Evolutionary conservation across 768 basidiomycete species (phyloP).

Genomic region (Calocybe indica): DNA sequence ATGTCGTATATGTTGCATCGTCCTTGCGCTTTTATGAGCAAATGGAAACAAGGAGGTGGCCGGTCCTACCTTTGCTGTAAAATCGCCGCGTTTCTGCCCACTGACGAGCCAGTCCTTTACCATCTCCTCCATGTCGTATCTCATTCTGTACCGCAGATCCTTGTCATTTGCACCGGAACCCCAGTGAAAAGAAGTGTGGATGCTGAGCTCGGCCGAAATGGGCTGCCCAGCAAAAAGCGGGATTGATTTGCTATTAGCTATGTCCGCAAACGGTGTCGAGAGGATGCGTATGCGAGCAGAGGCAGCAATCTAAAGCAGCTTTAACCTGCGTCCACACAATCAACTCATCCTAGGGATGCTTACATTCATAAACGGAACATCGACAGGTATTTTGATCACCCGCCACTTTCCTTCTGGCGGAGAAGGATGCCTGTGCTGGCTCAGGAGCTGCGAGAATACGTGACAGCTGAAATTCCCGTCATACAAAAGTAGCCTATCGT

Average conservation of each 20-base stretch:
- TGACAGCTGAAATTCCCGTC: too few relatives aligned
- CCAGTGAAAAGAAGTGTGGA: slow-evolving; percentile 80
- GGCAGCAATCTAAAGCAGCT: slow-evolving; percentile 52
- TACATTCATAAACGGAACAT: slow-evolving; percentile 78
- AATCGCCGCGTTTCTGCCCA: slow-evolving; percentile 83
- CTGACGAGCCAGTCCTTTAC: slow-evolving; percentile 86
- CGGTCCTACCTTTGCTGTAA: slow-evolving; percentile 56
- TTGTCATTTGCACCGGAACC: slow-evolving; percentile 38
- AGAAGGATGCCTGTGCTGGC: slow-evolving; percentile 34
- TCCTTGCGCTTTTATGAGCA: slow-evolving; percentile 38
- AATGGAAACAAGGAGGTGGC: neutral
- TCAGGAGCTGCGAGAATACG: slow-evolving; percentile 16
- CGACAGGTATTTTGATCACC: slow-evolving; percentile 77
- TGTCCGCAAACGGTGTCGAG: slow-evolving; percentile 36
- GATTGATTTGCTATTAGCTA: slow-evolving; percentile 18
- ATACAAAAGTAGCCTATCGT: too few relatives aligned
- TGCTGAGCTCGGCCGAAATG: slow-evolving; percentile 57
- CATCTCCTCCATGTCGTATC: slow-evolving; percentile 80
- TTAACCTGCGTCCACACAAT: slow-evolving; percentile 1
- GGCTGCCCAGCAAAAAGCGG: slow-evolving; percentile 85
- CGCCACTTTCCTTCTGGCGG: slow-evolving; percentile 52
- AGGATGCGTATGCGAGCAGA: slow-evolving; percentile 47
- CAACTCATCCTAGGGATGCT: slow-evolving; percentile 20
- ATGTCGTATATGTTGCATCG: slow-evolving; percentile 48
- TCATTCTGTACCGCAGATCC: slow-evolving; percentile 44